phyloP scores from a whole-genome alignment of 176 grass and related monocot genomes.

The Hordeum marinum region DNA sequence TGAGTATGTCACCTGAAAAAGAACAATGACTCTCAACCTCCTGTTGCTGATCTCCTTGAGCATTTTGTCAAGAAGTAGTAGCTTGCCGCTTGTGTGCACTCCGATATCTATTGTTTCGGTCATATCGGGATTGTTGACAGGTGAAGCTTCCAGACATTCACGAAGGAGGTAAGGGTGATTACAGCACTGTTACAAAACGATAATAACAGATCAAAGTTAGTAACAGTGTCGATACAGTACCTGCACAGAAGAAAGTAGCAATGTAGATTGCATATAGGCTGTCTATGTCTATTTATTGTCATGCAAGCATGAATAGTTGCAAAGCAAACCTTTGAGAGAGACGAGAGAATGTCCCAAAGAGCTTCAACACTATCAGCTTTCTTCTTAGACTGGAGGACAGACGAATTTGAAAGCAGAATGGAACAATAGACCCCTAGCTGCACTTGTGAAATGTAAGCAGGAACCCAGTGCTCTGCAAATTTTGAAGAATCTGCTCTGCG shows the following conservation, averaged over 20 bases:
- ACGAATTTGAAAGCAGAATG: slow-evolving; percentile 43
- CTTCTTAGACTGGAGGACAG: slow-evolving; percentile 47
- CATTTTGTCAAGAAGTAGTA: slow-evolving; percentile 73
- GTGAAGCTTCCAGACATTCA: slow-evolving; percentile 31
- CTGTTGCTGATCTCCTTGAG: slow-evolving; percentile 47
- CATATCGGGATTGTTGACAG: slow-evolving; percentile 21
- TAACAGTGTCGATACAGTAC: not conserved
- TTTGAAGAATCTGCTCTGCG: slow-evolving; percentile 47
- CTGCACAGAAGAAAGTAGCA: not conserved
- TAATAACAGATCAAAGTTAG: slow-evolving; percentile 12
- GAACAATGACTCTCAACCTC: slow-evolving; percentile 52
- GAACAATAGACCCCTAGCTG: slow-evolving; percentile 69
- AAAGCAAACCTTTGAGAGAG: slow-evolving; percentile 52
- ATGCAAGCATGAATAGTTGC: not conserved
- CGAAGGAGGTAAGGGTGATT: slow-evolving; percentile 71
- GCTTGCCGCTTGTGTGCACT: slow-evolving; percentile 51
- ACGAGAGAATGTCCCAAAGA: slow-evolving; percentile 42
- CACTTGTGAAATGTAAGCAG: slow-evolving; percentile 56
- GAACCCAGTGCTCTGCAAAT: slow-evolving; percentile 74
- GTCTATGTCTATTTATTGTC: not conserved
- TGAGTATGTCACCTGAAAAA: slow-evolving; percentile 61
- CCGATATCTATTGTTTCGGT: slow-evolving; percentile 23
- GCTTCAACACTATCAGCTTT: slow-evolving; percentile 40
- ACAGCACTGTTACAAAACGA: slow-evolving; percentile 52
- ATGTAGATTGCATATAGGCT: not conserved